Percentiles rank a stretch among this genome's conserved stretches.
Evolutionary conservation across 2,329 filamentous ascomycete species (phyloP).

Genomic region (Phialocephala sp.): DNA sequence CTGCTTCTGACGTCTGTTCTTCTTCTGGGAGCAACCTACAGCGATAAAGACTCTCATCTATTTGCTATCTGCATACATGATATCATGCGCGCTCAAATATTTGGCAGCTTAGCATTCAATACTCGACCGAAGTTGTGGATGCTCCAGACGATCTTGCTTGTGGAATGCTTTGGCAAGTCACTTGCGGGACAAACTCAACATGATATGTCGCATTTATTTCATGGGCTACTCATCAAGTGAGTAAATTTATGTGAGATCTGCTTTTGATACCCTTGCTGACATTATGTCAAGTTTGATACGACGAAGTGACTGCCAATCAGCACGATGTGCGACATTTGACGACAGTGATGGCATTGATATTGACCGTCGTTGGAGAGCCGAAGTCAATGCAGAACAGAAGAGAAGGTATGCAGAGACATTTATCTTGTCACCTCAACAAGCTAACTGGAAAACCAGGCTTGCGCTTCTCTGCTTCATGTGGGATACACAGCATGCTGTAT

Average conservation of each 20-base stretch:
- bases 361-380: conserved; percentile 38
- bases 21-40: conserved; percentile 66
- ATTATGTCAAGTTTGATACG: conserved; percentile 48
- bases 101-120: conserved; percentile 61
- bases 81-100: conserved; percentile 62
- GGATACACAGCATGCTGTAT: conserved; percentile 68
- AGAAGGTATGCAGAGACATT: conserved; percentile 51
- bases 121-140: conserved; percentile 66
- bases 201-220: conserved; percentile 66
- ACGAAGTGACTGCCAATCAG: conserved; percentile 56
- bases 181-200: conserved; percentile 65
- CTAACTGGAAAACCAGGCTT: conserved; percentile 44
- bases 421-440: not conserved
- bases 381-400: conserved; percentile 52
- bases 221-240: conserved; percentile 58
- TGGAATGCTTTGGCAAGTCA: conserved; percentile 69
- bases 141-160: conserved; percentile 63
- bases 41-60: conserved; percentile 62
- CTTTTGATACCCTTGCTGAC: not conserved
- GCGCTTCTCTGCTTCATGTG: conserved; percentile 69
- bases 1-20: conserved; percentile 60
- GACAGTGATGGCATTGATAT: conserved; percentile 48
- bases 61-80: conserved; percentile 67
- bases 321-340: conserved; percentile 56
- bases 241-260: conserved; percentile 8